These are phyloP conservation scores for Chlamydomonas incerta DNA, from an alignment of 139 green algal genomes.

Conservation along the genomic window DNA sequence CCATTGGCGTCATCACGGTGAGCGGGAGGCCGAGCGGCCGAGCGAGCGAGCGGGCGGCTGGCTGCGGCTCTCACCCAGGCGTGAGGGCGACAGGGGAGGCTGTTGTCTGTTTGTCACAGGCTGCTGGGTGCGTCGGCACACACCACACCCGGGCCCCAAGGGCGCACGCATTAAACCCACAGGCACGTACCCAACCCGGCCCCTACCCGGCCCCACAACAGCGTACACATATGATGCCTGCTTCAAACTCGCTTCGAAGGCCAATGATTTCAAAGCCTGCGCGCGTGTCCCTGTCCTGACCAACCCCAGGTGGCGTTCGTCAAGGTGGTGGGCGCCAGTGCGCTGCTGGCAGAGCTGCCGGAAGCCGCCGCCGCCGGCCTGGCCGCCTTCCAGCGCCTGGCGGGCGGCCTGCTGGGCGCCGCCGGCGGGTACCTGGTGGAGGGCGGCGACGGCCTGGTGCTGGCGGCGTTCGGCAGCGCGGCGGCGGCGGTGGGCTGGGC, in stretches of 20 bases:
- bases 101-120: not conserved
- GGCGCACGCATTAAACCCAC: too few relatives aligned
- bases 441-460: slow-evolving; percentile 33
- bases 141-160: too few relatives aligned
- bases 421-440: slow-evolving; percentile 36
- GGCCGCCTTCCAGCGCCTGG: not conserved
- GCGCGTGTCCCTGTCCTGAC: too few relatives aligned
- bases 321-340: slow-evolving; percentile 25
- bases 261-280: too few relatives aligned
- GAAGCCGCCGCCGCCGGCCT: not conserved
- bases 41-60: too few relatives aligned
- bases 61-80: not conserved
- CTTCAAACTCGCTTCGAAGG: too few relatives aligned
- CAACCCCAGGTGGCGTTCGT: not conserved
- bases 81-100: too few relatives aligned
- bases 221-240: too few relatives aligned
- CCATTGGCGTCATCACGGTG: not conserved
- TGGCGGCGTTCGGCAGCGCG: slow-evolving; percentile 19
- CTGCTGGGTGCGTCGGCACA: too few relatives aligned
- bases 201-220: too few relatives aligned
- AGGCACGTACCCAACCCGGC: too few relatives aligned
- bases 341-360: slow-evolving; percentile 29
- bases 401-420: slow-evolving; percentile 5
- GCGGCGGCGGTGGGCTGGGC: slow-evolving; percentile 19
- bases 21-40: not conserved